Evolutionary conservation across 345 rosid species (phyloP), one percentile per base, ranked within the genome.

Genomic region (Punica granatum): DNA sequence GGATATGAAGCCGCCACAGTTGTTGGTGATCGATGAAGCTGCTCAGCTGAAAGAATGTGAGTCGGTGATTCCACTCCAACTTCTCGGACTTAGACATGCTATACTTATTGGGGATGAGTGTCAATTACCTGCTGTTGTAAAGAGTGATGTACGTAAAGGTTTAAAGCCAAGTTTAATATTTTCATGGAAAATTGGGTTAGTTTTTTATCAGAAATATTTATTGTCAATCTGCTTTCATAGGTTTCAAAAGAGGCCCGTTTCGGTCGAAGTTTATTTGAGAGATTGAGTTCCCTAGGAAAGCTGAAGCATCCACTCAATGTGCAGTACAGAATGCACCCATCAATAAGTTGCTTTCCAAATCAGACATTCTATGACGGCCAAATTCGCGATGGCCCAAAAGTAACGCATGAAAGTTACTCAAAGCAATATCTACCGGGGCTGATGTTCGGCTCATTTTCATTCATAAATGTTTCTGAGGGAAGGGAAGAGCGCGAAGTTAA

Each of bases 281-380:
- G 96, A 70, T 69, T 90, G 69, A 83, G 70, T 39, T 10, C 61
- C 0, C 67, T 85, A 39, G 85, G 80, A 15, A 77, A 85, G 21
- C 0, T 70, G 3, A 87, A 80, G 53, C 86, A 87, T 42, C 78
- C 84, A 32, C 66, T 88, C 6, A 68, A 81, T 63, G 78, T 77
- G 41, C 97, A 88, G 69, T 86, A 88, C 70, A 72, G 97, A 28
- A 90, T 90, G 97, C 97, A 90, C 78, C 97, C 94, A 8, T 73
- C 80, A 0, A 88, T 90, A 23, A 85, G 92, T 69, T 54, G 3
- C 58, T 88, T 90, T 46, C 94, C 97, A 0, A 90, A 76, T 66
- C 66, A 48, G 43, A 69, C 69, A 6, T 86, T 90, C 71, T 88
- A 90, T 23, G 11, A 1, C 44, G 80, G 70, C 35, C 68, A 42